phyloP scores from a whole-genome alignment of 208 protist genomes.

The Angomonas desouzai region DNA sequence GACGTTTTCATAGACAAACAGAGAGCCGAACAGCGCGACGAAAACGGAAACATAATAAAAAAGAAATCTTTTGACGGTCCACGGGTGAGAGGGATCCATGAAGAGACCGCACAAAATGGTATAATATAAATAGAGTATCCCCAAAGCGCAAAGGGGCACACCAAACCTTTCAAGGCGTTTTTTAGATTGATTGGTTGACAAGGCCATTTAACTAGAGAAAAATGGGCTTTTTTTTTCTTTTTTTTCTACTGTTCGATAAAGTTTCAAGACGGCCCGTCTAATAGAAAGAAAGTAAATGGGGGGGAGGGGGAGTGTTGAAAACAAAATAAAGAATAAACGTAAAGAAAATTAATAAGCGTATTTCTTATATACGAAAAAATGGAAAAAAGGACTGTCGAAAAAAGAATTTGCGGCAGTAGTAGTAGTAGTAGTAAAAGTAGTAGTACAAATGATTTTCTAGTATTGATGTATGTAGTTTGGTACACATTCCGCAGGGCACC shows the following conservation, averaged over 20 bases:
- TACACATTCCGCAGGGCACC: background rate
- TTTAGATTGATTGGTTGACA: background rate
- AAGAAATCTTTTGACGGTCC: background rate
- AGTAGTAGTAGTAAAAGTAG: slow-evolving; percentile 3
- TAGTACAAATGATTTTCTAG: background rate
- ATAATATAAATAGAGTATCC: slow-evolving; percentile 7
- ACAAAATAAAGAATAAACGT: too few relatives aligned
- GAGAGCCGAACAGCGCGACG: slow-evolving; percentile 7
- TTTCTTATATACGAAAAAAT: too few relatives aligned
- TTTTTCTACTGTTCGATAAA: too few relatives aligned
- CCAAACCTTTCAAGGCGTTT: background rate
- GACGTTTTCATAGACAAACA: slow-evolving; percentile 40
- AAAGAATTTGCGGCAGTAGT: slow-evolving; percentile 9
- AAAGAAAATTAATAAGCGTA: too few relatives aligned
- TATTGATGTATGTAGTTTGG: background rate
- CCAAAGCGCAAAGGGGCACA: slow-evolving; percentile 1
- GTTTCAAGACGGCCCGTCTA: too few relatives aligned
- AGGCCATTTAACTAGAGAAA: background rate
- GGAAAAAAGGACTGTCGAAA: too few relatives aligned
- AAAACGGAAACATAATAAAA: background rate
- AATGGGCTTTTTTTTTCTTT: too few relatives aligned
- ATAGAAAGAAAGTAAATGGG: too few relatives aligned
- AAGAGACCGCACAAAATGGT: slow-evolving; percentile 6
- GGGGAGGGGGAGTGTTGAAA: too few relatives aligned
- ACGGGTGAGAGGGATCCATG: background rate